These are phyloP conservation scores for Trichoderma afroharzianum DNA, from an alignment of 2,329 filamentous ascomycete genomes.

Conservation along the genomic window DNA sequence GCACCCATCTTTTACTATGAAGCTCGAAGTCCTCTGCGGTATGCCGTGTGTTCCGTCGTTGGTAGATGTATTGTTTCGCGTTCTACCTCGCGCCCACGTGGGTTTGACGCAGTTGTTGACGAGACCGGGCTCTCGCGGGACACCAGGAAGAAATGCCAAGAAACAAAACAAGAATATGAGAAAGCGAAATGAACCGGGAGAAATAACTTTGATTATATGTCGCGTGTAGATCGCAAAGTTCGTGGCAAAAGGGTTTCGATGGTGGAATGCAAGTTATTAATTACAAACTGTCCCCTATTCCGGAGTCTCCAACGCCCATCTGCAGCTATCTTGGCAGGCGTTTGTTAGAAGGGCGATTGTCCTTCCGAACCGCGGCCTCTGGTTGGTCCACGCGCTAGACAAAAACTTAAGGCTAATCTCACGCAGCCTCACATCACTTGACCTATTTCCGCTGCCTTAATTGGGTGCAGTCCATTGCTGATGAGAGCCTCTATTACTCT, in stretches of 20 bases:
- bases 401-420: conserved; percentile 19
- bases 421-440: conserved; percentile 15
- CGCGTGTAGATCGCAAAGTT: conserved; percentile 4
- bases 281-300: conserved; percentile 31
- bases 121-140: background rate
- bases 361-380: conserved; percentile 25
- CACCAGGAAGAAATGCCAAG: background rate
- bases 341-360: conserved; percentile 26
- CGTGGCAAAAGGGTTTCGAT: conserved; percentile 21
- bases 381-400: conserved; percentile 30
- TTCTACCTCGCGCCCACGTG: background rate
- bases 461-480: background rate
- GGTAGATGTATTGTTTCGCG: background rate
- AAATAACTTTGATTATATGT: background rate
- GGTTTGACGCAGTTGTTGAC: background rate
- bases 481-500: background rate
- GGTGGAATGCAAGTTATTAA: conserved; percentile 21
- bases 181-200: background rate
- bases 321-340: conserved; percentile 20
- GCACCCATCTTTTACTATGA: conserved; percentile 53
- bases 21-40: background rate
- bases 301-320: conserved; percentile 26
- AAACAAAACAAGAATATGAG: background rate
- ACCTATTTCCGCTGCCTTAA: background rate
- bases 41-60: background rate